These are phyloP conservation scores for Corymbia calophylla DNA, from an alignment of 441 rosid species.

Conservation along the genomic window DNA sequence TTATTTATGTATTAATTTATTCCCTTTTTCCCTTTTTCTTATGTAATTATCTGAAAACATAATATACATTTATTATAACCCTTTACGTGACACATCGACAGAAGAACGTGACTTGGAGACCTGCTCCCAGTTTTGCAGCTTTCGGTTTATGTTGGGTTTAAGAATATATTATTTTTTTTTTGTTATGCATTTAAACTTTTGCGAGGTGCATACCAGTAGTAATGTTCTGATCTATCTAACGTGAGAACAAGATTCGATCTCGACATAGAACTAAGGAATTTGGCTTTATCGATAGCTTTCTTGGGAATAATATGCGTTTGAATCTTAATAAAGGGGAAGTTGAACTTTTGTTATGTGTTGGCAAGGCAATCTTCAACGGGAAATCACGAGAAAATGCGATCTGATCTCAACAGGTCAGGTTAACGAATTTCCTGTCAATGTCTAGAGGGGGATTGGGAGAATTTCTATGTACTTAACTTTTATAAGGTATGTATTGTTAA, in stretches of 20 bases:
- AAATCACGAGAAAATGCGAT: neutral
- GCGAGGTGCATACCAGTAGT: neutral
- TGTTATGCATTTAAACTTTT: neutral
- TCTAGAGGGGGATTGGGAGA: rapidly evolving
- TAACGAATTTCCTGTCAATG: neutral
- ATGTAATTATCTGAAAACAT: neutral
- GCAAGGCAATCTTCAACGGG: neutral
- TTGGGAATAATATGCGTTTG: neutral
- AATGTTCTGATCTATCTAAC: neutral
- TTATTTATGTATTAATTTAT: too few relatives aligned
- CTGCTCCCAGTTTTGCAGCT: neutral
- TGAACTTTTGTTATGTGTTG: neutral
- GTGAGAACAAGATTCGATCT: neutral
- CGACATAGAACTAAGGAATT: neutral
- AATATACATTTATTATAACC: neutral
- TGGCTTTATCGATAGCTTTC: neutral
- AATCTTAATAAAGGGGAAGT: neutral
- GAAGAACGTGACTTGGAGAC: neutral
- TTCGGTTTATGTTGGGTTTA: neutral
- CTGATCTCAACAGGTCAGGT: neutral
- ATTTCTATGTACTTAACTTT: neutral
- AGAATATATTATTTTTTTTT: neutral
- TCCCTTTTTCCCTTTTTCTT: neutral
- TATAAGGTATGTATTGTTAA: neutral
- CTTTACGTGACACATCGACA: neutral